Conservation (phyloP, 2,329 filamentous ascomycete genomes). For the Seiridium unicorne region DNA sequence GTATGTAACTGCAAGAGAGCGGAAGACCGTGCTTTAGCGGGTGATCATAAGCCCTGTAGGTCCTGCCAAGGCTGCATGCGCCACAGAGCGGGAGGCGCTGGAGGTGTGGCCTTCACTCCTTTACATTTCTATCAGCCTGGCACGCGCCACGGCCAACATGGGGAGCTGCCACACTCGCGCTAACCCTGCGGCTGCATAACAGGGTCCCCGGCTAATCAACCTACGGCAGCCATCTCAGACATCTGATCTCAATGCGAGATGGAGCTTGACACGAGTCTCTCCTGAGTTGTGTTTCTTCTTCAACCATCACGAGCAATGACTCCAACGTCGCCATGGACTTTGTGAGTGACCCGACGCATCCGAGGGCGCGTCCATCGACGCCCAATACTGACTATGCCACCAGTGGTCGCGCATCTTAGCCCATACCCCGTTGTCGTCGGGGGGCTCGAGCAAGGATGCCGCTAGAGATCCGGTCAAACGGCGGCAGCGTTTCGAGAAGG, state of each 20-base stretch:
- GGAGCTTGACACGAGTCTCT: not conserved
- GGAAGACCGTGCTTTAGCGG: no score
- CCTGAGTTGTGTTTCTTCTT: conserved; percentile 7
- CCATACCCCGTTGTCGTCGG: conserved; percentile 56
- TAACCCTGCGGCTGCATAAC: not conserved
- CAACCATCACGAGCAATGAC: conserved; percentile 39
- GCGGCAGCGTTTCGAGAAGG: conserved; percentile 65
- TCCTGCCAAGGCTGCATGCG: no score
- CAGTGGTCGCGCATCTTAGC: conserved; percentile 69
- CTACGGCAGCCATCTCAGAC: conserved; percentile 5
- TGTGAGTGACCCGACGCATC: conserved; percentile 29
- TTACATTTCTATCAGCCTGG: no score
- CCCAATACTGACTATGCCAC: conserved; percentile 13
- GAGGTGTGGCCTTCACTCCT: no score
- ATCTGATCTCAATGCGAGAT: conserved; percentile 9
- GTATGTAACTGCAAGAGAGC: no score
- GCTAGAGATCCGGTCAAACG: conserved; percentile 63
- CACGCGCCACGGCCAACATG: no score
- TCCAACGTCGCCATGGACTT: conserved; percentile 54
- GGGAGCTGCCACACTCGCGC: no score
- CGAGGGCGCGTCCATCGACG: not conserved
- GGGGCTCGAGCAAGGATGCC: conserved; percentile 55
- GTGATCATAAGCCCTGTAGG: no score
- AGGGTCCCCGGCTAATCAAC: conserved; percentile 5
- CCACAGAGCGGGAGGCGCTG: no score